Conservation (phyloP, 2,329 filamentous ascomycete genomes). For the Arthrobotrys iridis region DNA sequence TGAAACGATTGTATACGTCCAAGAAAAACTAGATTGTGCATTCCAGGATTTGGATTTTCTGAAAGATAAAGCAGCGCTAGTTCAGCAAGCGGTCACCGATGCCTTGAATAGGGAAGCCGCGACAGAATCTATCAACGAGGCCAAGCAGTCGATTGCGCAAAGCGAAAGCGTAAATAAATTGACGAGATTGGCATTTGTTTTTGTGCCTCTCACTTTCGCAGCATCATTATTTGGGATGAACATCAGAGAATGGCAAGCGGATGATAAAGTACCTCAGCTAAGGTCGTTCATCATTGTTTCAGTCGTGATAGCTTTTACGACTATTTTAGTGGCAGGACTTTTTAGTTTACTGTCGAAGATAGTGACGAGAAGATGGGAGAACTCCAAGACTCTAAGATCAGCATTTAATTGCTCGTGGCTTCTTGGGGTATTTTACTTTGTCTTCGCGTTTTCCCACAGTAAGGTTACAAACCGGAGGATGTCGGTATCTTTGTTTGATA, state of each 20-base stretch:
- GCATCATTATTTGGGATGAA: conserved; percentile 64
- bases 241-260: conserved; percentile 57
- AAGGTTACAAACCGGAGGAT: conserved; percentile 34
- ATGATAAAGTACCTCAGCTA: conserved; percentile 41
- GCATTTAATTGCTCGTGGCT: conserved; percentile 35
- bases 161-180: conserved; percentile 60
- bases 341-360: conserved; percentile 2
- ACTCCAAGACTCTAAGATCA: conserved; percentile 28
- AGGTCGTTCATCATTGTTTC: conserved; percentile 43
- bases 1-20: conserved; percentile 7
- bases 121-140: conserved; percentile 50
- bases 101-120: conserved; percentile 48
- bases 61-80: conserved; percentile 38
- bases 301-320: conserved; percentile 14
- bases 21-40: conserved; percentile 40
- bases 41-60: conserved; percentile 49
- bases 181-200: conserved; percentile 64
- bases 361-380: conserved; percentile 21
- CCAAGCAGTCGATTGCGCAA: conserved; percentile 59
- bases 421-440: conserved; percentile 30
- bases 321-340: conserved; percentile 22
- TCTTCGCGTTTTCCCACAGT: conserved; percentile 24
- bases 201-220: conserved; percentile 63
- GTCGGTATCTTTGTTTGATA: conserved; percentile 26
- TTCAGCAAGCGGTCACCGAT: conserved; percentile 46